A percentile compares a stretch with the other conserved stretches of the same genome.
These are phyloP conservation scores for Aspergillus sp. DNA, from an alignment of 2,329 filamentous ascomycete species.

Conservation along the genomic window DNA sequence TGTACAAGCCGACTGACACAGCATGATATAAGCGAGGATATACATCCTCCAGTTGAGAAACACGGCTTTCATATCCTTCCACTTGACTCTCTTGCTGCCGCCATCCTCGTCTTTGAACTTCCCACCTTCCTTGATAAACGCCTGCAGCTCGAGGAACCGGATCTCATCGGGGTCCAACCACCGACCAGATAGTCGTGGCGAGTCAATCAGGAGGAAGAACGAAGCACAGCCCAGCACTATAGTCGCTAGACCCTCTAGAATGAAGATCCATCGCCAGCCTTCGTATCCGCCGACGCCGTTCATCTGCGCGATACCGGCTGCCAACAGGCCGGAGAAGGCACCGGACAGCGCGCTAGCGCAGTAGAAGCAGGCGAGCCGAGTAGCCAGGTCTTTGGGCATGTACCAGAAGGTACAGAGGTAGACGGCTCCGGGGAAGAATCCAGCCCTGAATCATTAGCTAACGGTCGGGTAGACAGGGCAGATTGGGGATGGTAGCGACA, in stretches of 20 bases:
- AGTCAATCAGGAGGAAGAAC: conserved; percentile 38
- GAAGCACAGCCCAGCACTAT: conserved; percentile 6
- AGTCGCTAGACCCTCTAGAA: conserved; percentile 43
- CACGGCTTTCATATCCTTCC: conserved; percentile 10
- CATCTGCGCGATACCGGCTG: conserved; percentile 32
- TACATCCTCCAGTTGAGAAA: conserved; percentile 12
- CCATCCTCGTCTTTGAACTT: conserved; percentile 1
- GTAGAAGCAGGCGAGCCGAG: conserved; percentile 24
- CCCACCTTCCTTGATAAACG: conserved; percentile 14
- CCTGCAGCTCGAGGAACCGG: conserved; percentile 10
- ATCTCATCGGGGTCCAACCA: conserved; percentile 42
- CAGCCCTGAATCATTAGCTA: conserved; percentile 37
- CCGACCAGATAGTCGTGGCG: conserved; percentile 33
- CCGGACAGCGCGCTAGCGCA: conserved; percentile 23
- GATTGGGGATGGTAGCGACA: neutral
- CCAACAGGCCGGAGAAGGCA: conserved; percentile 41
- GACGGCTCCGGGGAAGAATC: conserved; percentile 26
- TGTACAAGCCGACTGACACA: conserved; percentile 19
- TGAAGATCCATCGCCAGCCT: conserved; percentile 44
- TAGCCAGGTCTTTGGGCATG: conserved; percentile 43
- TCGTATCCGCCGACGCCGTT: conserved; percentile 10
- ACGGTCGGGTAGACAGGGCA: neutral
- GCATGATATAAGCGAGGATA: conserved; percentile 31
- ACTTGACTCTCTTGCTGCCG: neutral
- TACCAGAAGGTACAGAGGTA: conserved; percentile 26